Evolutionary conservation across 1,284 basidiomycete genomes (phyloP).

Genomic region (Malassezia sp.): DNA sequence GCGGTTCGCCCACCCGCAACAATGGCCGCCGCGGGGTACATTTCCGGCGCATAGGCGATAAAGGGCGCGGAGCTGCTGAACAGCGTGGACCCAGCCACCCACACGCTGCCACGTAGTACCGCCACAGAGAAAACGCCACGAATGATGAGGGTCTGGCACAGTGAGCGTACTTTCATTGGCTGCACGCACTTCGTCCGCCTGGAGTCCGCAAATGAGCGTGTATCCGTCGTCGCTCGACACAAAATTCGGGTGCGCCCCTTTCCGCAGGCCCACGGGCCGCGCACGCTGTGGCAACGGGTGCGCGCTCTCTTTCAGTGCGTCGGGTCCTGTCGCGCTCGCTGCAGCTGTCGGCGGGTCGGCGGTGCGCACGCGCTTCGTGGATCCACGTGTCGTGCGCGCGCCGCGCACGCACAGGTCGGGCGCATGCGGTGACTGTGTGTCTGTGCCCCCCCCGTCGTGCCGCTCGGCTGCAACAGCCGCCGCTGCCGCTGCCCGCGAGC

Average conservation of each 20-base stretch:
- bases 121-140: constrained; percentile 5
- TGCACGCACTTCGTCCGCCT: too few relatives aligned
- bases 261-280: too few relatives aligned
- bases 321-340: too few relatives aligned
- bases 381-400: too few relatives aligned
- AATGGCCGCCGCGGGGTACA: constrained; percentile 3
- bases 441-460: neutral
- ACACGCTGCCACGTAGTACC: constrained; percentile 3
- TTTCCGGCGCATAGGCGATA: constrained; percentile 4
- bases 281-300: too few relatives aligned
- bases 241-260: neutral
- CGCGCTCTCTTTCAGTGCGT: too few relatives aligned
- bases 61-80: neutral
- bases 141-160: constrained; percentile 1
- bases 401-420: too few relatives aligned
- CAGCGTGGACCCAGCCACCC: neutral
- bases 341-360: neutral
- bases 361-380: too few relatives aligned
- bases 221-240: neutral
- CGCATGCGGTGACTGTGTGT: neutral
- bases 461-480: neutral
- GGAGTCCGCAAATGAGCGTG: constrained; percentile 3
- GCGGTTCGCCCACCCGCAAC: neutral
- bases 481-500: constrained; percentile 8
- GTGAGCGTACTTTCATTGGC: too few relatives aligned